Percentiles rank a stretch among this genome's conserved stretches.
Conservation (phyloP, 345 rosid species). For the Aquilaria yunnanensis region DNA sequence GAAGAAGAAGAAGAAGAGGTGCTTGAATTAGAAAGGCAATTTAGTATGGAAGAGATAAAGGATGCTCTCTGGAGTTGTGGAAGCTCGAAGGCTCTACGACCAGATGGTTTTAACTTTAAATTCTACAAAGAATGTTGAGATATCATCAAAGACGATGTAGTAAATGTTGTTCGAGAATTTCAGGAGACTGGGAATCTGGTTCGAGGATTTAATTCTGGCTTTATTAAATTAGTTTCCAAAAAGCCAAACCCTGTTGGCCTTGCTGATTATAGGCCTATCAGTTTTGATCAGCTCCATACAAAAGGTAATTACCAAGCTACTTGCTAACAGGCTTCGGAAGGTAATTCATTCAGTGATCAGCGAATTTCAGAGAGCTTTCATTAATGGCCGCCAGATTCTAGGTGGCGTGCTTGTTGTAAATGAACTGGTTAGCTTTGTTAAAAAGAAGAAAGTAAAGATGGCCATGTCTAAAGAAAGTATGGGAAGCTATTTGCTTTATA, state of each 20-base stretch:
- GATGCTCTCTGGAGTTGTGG: no score
- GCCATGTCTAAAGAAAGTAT: no score
- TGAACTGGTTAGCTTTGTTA: not conserved
- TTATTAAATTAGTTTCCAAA: not conserved
- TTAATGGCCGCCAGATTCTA: not conserved
- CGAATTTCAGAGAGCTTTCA: not conserved
- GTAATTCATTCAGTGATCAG: not conserved
- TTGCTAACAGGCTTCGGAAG: not conserved
- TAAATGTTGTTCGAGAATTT: not conserved
- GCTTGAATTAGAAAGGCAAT: no score
- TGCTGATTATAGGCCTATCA: not conserved
- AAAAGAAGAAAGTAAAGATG: no score
- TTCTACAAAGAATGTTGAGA: not conserved
- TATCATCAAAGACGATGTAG: not conserved
- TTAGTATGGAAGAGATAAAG: no score
- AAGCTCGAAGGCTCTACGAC: not conserved
- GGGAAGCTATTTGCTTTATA: no score
- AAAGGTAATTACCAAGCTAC: not conserved
- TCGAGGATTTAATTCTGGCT: not conserved
- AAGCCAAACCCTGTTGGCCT: not conserved
- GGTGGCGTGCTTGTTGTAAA: not conserved
- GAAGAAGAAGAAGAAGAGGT: no score
- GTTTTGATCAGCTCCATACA: not conserved
- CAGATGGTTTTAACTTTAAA: not conserved
- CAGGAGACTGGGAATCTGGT: not conserved